Base-by-base conservation (phyloP, 2,329 filamentous ascomycete genomes). In the Fusarium multiceps region DNA sequence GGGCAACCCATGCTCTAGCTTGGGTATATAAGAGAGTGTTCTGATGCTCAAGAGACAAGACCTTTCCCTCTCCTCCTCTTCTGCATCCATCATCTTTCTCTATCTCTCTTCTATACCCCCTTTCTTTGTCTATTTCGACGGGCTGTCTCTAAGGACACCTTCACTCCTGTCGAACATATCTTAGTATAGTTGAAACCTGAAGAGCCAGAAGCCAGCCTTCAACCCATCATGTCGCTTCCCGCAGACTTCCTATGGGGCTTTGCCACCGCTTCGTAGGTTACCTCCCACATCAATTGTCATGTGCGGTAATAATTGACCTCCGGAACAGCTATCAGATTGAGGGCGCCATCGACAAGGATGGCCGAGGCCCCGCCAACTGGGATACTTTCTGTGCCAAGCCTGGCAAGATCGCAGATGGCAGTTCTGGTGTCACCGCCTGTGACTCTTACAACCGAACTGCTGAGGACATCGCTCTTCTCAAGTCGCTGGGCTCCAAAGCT, bases 291-390 rank as follows among this genome's bases (percentile, higher is more conserved):
- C 47, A 40, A 58, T 21, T 27, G 46, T 46, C 50, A 68, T 51
- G 74, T 60, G 21, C 57, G 30, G 49, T 21, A 27, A 20, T 45
- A 30, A 65, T 62, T 71, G 55, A 75, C 72, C 49, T 23, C 42
- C 34, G 30, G 57, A 28, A n/a, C 77, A 96, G 93, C 78, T 97
- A 96, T 83, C 93, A 97, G 79, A 92, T 97, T 73, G 93, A 97
- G 83, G 93, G 93, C 61, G 89, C 89, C 49, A 84, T 86, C 41
- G 84, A 91, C 49, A 87, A 90, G 76, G 93, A 95, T 77, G 93
- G 93, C 70, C 92, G 93, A 69, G 91, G 88, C 23, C 90, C 92
- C 57, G 93, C 91, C 66, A 96, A 97, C 79, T 97, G 93, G 93
- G 93, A 97, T 81, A 90, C 88, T n/a, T 97, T 97, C 83, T 94